Evolutionary conservation across 257 asterid genomes (phyloP), one percentile per base, ranked within the genome.

Genomic region (Solanum ossicruentum): DNA sequence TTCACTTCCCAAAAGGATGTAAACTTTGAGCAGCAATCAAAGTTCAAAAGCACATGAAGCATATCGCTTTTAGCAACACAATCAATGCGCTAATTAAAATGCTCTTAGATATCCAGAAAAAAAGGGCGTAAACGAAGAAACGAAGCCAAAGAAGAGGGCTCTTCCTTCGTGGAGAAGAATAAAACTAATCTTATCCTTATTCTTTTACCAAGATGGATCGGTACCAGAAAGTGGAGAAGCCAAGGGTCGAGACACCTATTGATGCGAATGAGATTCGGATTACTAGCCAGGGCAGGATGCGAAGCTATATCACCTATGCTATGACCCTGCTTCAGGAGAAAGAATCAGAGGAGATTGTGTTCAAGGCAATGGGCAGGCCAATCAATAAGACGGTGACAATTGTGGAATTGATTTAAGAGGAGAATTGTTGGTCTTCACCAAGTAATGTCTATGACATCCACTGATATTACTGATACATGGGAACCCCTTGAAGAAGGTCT

Each of bases 401-500:
- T 83, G 95, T 90, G 90, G 94, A 92, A 88, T 80, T 92, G 85
- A 91, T 92, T 84, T 84, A 70, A 94, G 99, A 91, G 99, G 92
- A 93, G 99, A 88, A 94, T 96, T 89, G 97, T 93, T 86, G 99
- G 98, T 84, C 98, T 94, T 90, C 97, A 94, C 92, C 99, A 96
- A 89, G 88, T 92, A 61, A 93, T 98, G 9, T 84, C 93, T 49
- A 94, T 96, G 82, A 92, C 94, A 63, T 96, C 99, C 90, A 93
- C 93, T 28, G 98, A 96, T 86, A 93, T 96, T 81, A 96, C 94
- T 51, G 99, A 96, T 89, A 96, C 97, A 55, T 96, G 98, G 98
- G 99, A 96, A 89, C 99, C 99, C 73, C 90, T 96, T 43, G 99
- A 96, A 91, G 99, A 96, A 91, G 99, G 98, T 86, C 97, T 96